Base-by-base conservation (phyloP, 73 alveolate genomes). In the Urostyla sp. region DNA sequence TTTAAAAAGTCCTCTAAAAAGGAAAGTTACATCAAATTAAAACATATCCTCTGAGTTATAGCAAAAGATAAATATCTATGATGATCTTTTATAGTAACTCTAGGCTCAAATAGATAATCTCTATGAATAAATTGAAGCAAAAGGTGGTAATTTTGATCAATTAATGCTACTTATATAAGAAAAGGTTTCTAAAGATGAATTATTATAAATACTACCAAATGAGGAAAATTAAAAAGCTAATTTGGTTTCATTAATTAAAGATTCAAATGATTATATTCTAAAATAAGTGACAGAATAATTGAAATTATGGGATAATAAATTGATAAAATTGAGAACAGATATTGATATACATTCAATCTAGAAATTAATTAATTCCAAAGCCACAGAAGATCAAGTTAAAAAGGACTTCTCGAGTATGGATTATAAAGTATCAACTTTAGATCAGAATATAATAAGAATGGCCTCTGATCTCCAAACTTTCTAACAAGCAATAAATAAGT, bases 281-380 rank as follows among this genome's bases (percentile, higher is more conserved):
- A 34, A 5, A 32, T 35, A 73, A 32, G 6, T 73, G 16, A 31
- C 11, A 10, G 85, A 73, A 34, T 30, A 27, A 16, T 35, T 50
- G 16, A 57, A 57, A 57, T 3, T 18, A 37, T 8, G 26, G 21
- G 94, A 86, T 35, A 23, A 79, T 49, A 86, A 86, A 37, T 67
- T 86, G 67, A 86, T 86, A 11, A 86, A 82, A 32, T 80, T 86
- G 43, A 76, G 94, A 46, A 46, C 72, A 4, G 94, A 86, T 34
- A 30, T 86, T 16, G 94, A 86, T 44, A 78, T 77, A 15, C 77
- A 67, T 34, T 45, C 81, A 4, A 43, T 86, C 30, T 45, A 45
- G 44, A 50, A 75, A 31, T 31, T 54, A 15, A 38, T 86, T 4
- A 67, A 50, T 16, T 34, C 60, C 28, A 66, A 63, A 34, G 90